Conservation (phyloP, 352 stramenopile genomes). For the Aphanomyces cochlioides region DNA sequence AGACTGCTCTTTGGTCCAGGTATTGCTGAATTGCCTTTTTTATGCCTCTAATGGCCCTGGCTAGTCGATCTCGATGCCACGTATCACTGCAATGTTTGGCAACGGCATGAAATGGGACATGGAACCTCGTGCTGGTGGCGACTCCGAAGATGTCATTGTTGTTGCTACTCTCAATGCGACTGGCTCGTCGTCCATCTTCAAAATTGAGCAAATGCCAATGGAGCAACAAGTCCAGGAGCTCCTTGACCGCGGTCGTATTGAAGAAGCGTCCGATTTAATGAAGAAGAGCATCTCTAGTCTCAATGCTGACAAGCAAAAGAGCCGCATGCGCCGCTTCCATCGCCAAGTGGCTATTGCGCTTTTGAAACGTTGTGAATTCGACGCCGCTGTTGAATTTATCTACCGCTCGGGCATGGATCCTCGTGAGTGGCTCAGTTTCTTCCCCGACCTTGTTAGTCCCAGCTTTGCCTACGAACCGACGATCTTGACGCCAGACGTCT, state of each 20-base stretch:
- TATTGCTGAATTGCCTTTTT: not conserved
- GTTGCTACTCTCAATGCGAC: constrained; percentile 61
- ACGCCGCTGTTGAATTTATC: constrained; percentile 74
- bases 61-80: constrained; percentile 51
- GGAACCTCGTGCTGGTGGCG: constrained; percentile 64
- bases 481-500: constrained; percentile 77
- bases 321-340: constrained; percentile 86
- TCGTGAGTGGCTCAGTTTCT: constrained; percentile 84
- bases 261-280: constrained; percentile 79
- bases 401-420: constrained; percentile 80
- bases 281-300: constrained; percentile 72
- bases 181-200: constrained; percentile 67
- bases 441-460: constrained; percentile 70
- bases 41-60: not conserved
- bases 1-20: constrained; percentile 72
- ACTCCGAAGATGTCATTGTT: constrained; percentile 76
- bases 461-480: constrained; percentile 82
- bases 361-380: constrained; percentile 74
- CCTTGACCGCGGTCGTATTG: constrained; percentile 77
- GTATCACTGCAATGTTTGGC: constrained; percentile 69
- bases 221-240: constrained; percentile 82
- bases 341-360: constrained; percentile 76
- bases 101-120: constrained; percentile 92
- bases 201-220: constrained; percentile 81
- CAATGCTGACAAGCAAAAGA: constrained; percentile 78